Percentiles rank a stretch among this genome's conserved stretches.
phyloP scores from a whole-genome alignment of 305 asterid genomes.

The Fraxinus ornus region DNA sequence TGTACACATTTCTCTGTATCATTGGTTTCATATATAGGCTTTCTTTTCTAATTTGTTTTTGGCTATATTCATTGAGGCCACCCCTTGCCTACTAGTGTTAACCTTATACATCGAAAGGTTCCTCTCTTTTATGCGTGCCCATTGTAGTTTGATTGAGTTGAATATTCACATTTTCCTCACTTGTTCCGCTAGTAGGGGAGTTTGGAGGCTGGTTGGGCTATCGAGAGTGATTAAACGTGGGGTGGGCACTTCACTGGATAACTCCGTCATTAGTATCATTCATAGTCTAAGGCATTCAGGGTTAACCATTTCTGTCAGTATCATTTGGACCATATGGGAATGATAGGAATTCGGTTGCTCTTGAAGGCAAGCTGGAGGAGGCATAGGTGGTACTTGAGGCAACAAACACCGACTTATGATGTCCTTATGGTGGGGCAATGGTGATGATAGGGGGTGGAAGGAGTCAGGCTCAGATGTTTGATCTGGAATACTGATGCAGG shows the following conservation, averaged over 20 bases:
- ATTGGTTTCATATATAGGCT: conserved; percentile 18
- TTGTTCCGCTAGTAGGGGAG: neutral
- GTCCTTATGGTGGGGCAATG: neutral
- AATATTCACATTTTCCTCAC: neutral
- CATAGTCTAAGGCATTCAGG: no score
- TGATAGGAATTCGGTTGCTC: no score
- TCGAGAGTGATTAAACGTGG: neutral
- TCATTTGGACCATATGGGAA: no score
- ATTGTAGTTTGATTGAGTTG: neutral
- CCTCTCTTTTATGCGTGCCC: neutral
- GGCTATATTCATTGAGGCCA: neutral
- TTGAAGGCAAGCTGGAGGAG: neutral
- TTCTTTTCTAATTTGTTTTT: neutral
- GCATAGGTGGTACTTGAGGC: neutral
- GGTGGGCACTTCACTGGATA: neutral
- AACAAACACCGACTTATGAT: neutral
- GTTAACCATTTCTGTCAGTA: no score
- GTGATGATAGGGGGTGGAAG: neutral
- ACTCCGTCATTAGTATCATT: no score
- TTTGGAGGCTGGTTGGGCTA: neutral
- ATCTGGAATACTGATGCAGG: no score
- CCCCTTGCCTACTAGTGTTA: neutral
- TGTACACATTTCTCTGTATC: conserved; percentile 33
- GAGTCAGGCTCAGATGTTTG: neutral
- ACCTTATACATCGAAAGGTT: neutral